These are phyloP conservation scores for Onygenales sp. DNA, from an alignment of 2,329 filamentous ascomycete genomes.

Conservation along the genomic window DNA sequence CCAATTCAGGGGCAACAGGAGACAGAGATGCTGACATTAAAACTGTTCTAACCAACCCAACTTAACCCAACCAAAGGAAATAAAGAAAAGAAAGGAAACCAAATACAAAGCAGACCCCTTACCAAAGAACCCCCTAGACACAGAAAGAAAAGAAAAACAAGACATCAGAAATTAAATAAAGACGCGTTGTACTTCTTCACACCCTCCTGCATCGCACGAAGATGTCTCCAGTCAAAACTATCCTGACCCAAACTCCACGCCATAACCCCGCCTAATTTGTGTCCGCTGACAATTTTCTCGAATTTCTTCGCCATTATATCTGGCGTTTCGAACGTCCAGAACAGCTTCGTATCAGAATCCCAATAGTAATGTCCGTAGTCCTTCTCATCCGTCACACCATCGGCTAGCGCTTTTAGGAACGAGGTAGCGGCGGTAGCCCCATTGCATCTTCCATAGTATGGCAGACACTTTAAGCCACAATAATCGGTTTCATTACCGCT, in stretches of 20 bases:
- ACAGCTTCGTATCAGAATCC: slow-evolving; percentile 49
- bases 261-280: slow-evolving; percentile 59
- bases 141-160: background rate
- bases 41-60: too few species aligned
- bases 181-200: background rate
- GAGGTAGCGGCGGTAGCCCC: slow-evolving; percentile 45
- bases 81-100: background rate
- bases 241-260: slow-evolving; percentile 69
- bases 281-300: slow-evolving; percentile 45
- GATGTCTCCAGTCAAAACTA: slow-evolving; percentile 33
- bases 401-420: slow-evolving; percentile 45
- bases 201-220: slow-evolving; percentile 28
- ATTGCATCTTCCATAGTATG: slow-evolving; percentile 31
- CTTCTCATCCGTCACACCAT: slow-evolving; percentile 47
- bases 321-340: slow-evolving; percentile 66
- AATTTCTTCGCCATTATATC: slow-evolving; percentile 55
- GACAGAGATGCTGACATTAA: background rate
- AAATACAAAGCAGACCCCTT: background rate
- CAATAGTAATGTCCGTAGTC: slow-evolving; percentile 60
- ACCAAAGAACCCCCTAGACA: background rate
- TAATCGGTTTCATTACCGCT: slow-evolving; percentile 24
- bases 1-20: background rate
- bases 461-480: slow-evolving; percentile 26
- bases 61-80: background rate
- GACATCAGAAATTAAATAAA: background rate